These are phyloP conservation scores for Neurospora africana DNA, from an alignment of 495 filamentous ascomycete species.

Conservation along the genomic window DNA sequence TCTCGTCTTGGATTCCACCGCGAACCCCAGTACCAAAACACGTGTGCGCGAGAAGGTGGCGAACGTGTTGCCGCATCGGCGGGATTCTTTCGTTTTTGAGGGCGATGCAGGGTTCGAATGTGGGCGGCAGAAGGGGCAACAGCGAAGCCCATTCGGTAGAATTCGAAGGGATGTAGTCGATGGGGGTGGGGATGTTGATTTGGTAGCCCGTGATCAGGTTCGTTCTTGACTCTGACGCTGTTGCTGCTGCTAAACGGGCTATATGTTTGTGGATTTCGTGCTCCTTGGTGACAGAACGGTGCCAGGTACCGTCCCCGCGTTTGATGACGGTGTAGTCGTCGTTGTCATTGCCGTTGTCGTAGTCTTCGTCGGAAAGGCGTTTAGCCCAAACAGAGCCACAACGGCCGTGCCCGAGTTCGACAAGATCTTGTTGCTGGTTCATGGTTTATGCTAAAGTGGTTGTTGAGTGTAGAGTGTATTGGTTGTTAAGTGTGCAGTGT, in stretches of 20 bases:
- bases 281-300: constrained; percentile 7
- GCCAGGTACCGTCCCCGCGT: constrained; percentile 4
- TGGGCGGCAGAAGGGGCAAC: constrained; percentile 10
- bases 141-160: constrained; percentile 2
- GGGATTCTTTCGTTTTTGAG: constrained; percentile 33
- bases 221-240: background rate
- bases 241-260: background rate
- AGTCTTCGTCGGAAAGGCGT: background rate
- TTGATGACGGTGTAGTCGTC: constrained; percentile 2
- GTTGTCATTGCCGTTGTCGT: background rate
- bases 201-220: background rate
- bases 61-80: constrained; percentile 16
- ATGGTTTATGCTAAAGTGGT: background rate
- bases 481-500: no score
- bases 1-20: no score
- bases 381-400: constrained; percentile 12
- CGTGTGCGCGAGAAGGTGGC: constrained; percentile 14
- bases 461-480: no score
- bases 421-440: background rate
- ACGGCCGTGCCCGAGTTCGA: constrained; percentile 3
- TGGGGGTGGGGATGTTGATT: constrained; percentile 6
- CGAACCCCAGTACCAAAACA: background rate
- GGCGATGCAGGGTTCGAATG: constrained; percentile 25
- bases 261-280: constrained; percentile 8
- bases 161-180: background rate